Base-by-base conservation (phyloP, 495 filamentous ascomycete species). In the Penicillium roqueforti region DNA sequence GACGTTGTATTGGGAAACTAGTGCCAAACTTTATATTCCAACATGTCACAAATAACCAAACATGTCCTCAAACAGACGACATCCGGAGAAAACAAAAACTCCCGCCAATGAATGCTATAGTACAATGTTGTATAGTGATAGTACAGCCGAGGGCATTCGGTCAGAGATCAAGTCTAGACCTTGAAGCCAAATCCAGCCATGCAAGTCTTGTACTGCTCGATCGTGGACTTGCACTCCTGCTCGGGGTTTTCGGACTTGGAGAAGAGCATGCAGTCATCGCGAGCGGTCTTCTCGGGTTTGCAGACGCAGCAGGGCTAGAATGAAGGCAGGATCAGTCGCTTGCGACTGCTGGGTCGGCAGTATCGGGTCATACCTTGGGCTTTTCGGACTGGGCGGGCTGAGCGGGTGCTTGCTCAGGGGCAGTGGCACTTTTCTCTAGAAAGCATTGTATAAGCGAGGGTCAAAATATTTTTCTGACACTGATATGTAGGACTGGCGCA, bases 231-330 rank as follows among this genome's bases (percentile, higher is more conserved):
- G 76, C 93, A 98, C 56, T 92, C 89, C 62, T 89, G 80, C 23
- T 65, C 55, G 26, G 91, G 87, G 63, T 95, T 83, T 53, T 83
- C 80, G 56, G 83, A 76, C 56, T 82, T 89, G 51, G 87, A 91
- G 74, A 97, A 96, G 16, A 98, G 87, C 92, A 98, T 97, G 79
- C 93, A 98, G 74, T 98, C 93, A 71, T 98, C 93, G 55, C 93
- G 89, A 55, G 77, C 73, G 53, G 88, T 79, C 70, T 98, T 98
- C 71, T 98, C 93, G 41, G 89, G 81, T 65, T 92, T 96, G 83
- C 93, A 98, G 19, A 98, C 93, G 70, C 92, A 96, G 82, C 91
- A 96, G 31, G 91, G 91, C 91, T 96, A 66, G 51, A 42, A 11
- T 14, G 34, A 29, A 38, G 39, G 32, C 20, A 39, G n/a, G 13